A percentile compares a stretch with the other conserved stretches of the same genome.
These are phyloP conservation scores for Colletotrichum filicis DNA, from an alignment of 2,329 filamentous ascomycete genomes.

Conservation along the genomic window DNA sequence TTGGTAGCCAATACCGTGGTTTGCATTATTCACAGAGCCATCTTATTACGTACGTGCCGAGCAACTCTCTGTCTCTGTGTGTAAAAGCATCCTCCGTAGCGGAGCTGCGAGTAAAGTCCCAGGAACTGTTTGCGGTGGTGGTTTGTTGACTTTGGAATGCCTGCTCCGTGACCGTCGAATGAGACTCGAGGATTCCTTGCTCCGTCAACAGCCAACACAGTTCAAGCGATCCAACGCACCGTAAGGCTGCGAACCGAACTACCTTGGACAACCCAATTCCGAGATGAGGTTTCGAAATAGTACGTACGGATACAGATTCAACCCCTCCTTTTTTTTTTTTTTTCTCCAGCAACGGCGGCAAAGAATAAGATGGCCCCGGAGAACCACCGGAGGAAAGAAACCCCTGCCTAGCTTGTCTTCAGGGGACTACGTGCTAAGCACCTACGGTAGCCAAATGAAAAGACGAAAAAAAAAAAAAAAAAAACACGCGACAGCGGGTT, in stretches of 20 bases:
- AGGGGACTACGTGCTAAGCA: too few relatives aligned
- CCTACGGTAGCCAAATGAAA: too few relatives aligned
- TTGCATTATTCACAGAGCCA: background rate
- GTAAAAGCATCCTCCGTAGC: background rate
- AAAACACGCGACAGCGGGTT: background rate
- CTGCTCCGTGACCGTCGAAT: background rate
- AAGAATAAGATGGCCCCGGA: constrained; percentile 26
- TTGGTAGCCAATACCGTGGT: background rate
- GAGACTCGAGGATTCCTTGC: background rate
- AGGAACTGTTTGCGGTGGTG: background rate
- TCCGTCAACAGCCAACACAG: constrained; percentile 7
- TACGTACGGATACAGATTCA: too few relatives aligned
- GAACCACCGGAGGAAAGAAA: constrained; percentile 25
- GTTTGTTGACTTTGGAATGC: background rate
- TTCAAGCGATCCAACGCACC: constrained; percentile 16
- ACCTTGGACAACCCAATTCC: constrained; percentile 8
- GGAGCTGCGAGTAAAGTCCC: background rate
- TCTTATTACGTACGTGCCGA: constrained; percentile 2
- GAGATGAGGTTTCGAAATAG: constrained; percentile 4
- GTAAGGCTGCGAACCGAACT: background rate
- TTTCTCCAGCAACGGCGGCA: constrained; percentile 20
- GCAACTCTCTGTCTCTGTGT: background rate
- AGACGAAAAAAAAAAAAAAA: background rate
- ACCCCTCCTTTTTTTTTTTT: background rate
- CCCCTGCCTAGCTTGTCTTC: background rate